phyloP scores from a whole-genome alignment of 257 asterid species.

The Fraxinus anomala region DNA sequence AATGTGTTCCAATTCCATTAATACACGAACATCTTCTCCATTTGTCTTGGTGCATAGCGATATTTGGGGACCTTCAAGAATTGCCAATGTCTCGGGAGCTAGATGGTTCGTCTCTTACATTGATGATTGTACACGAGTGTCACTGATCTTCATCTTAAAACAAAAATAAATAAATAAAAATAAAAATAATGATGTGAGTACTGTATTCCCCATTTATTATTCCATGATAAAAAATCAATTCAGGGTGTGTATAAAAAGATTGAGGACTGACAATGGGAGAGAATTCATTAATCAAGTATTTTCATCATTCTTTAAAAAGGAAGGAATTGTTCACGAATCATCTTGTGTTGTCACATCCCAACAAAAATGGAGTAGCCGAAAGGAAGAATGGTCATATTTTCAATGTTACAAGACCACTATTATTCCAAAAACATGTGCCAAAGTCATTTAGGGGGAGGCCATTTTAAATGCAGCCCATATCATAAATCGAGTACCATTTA shows the following conservation, averaged over 20 bases:
- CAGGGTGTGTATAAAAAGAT: not conserved
- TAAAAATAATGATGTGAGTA: not conserved
- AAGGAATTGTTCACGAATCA: not conserved
- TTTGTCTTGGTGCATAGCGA: constrained; percentile 2
- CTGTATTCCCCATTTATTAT: not conserved
- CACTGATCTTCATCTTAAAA: not conserved
- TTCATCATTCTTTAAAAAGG: not conserved
- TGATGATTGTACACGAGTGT: not conserved
- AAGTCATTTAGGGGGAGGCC: too few relatives aligned
- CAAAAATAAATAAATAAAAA: not conserved
- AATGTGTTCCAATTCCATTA: not conserved
- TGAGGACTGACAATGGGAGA: not conserved
- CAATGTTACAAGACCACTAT: too few relatives aligned
- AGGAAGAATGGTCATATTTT: too few relatives aligned
- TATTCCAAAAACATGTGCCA: too few relatives aligned
- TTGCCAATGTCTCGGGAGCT: not conserved
- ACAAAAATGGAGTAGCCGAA: not conserved
- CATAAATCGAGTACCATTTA: not conserved
- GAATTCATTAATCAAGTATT: not conserved
- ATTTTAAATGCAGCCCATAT: too few relatives aligned
- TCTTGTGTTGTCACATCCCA: not conserved
- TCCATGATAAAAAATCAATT: not conserved
- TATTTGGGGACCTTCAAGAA: not conserved
- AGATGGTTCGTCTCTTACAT: not conserved
- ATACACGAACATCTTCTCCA: not conserved